These are phyloP conservation scores for Endoconidiophora laricicola DNA, from an alignment of 2,329 filamentous ascomycete species.

Conservation along the genomic window DNA sequence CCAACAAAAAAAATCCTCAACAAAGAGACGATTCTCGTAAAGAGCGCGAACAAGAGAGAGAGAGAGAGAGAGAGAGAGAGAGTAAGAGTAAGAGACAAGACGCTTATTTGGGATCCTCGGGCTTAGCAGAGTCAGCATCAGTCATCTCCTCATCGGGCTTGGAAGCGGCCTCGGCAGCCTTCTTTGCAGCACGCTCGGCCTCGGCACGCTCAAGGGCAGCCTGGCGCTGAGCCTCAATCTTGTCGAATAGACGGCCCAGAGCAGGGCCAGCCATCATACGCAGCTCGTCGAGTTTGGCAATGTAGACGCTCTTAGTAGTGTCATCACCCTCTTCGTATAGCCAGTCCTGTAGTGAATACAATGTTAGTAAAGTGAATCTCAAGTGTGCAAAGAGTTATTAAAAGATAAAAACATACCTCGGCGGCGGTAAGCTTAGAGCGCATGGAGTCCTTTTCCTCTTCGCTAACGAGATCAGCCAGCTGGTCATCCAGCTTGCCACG, in stretches of 20 bases:
- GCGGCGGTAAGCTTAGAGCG: conserved; percentile 64
- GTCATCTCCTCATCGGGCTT: conserved; percentile 46
- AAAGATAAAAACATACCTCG: conserved; percentile 50
- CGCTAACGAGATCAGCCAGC: conserved; percentile 74
- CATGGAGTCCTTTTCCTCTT: conserved; percentile 82
- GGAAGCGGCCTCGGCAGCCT: conserved; percentile 35
- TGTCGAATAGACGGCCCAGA: conserved; percentile 87
- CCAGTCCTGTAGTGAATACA: conserved; percentile 57
- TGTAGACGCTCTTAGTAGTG: conserved; percentile 80
- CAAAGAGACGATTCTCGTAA: not conserved
- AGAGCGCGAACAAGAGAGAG: not conserved
- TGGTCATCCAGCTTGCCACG: conserved; percentile 88
- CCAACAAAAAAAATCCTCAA: not conserved
- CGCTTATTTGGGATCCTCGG: conserved; percentile 23
- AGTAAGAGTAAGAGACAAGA: not conserved
- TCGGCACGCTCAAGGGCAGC: conserved; percentile 61
- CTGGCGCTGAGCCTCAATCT: conserved; percentile 72
- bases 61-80: not conserved
- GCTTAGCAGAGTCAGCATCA: conserved; percentile 38
- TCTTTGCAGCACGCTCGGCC: conserved; percentile 60
- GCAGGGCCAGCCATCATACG: conserved; percentile 80
- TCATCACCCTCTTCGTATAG: conserved; percentile 95
- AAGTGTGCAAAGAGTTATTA: not conserved
- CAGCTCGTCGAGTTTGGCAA: conserved; percentile 92
- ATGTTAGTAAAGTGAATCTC: conserved; percentile 1